Evolutionary conservation across 345 rosid genomes (phyloP).

Genomic region (Lenwebbia sp.): DNA sequence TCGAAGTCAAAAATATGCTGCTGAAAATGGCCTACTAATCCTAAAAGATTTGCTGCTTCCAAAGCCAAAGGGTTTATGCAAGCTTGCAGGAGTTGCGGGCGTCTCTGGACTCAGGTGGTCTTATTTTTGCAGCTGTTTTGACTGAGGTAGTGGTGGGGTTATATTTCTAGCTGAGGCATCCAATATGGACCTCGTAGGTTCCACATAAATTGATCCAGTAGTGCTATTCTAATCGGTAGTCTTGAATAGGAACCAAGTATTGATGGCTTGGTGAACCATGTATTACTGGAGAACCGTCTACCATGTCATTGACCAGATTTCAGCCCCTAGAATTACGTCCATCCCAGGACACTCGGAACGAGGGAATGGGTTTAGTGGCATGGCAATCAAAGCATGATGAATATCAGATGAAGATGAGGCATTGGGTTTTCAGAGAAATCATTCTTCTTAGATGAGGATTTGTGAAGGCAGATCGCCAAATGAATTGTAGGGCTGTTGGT

Average conservation of each 20-base stretch:
- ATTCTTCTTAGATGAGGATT: too few species aligned
- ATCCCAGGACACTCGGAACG: too few species aligned
- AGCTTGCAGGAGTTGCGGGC: constrained; percentile 56
- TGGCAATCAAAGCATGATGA: too few species aligned
- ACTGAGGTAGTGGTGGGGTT: background rate
- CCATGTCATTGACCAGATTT: too few species aligned
- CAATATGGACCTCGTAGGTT: background rate
- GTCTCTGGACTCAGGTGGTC: constrained; percentile 69
- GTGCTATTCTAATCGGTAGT: background rate
- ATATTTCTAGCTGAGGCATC: background rate
- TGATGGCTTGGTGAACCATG: too few species aligned
- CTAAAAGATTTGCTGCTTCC: constrained; percentile 62
- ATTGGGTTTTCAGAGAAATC: too few species aligned
- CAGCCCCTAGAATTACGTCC: too few species aligned
- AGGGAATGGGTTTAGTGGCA: too few species aligned
- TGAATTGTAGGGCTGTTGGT: too few species aligned
- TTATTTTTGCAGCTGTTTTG: background rate
- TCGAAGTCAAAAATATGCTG: constrained; percentile 46
- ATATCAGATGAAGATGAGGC: too few species aligned
- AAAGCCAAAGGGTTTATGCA: constrained; percentile 57
- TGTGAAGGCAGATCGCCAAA: too few species aligned
- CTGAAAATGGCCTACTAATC: constrained; percentile 50
- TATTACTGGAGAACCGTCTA: too few species aligned
- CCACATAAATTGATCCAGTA: background rate
- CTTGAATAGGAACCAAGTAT: background rate